Base-by-base conservation (phyloP, 1,139 yeast genomes). In the Candida tetrigidarum region DNA sequence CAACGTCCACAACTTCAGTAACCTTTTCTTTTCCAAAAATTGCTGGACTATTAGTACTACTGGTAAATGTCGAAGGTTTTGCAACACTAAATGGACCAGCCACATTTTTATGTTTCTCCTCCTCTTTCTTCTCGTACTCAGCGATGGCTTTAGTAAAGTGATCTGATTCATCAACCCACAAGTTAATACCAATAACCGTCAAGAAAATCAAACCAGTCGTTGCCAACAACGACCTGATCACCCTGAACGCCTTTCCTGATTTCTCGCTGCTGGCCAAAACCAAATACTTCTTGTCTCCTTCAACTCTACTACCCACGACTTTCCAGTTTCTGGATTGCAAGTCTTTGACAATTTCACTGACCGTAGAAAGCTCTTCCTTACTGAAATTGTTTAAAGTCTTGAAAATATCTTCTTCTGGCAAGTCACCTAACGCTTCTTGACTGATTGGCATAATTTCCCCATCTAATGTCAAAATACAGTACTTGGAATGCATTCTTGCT, bases 371-470 rank as follows among this genome's bases (percentile, higher is more conserved):
- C 18, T 72, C 76, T 0, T 46, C 43, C 39, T 64, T 61, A n/a
- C 58, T 51, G 42, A 82, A 63, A 29, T 63, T 66, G 22, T 69
- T 67, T 44, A 81, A 67, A 12, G 78, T 63, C 3, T 73, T 62
- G 40, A 79, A 71, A 48, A 80, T 62, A 52, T 80, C 84, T 34
- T 76, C 72, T 10, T 62, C 53, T 34, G 67, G 63, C 23, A 59
- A 53, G 12, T 58, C 47, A 9, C 76, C 73, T n/a, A 80, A 62
- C 43, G 78, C 71, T 46, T 72, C 68, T n/a, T 62, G 63, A 5
- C 66, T 63, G 1, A 71, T 58, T 2, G 65, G 59, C n/a, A 74
- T 61, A 11, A 63, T 58, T 36, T 72, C 66, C 1, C 80, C 81
- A 26, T 68, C 72, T 2, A 74, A 60, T 3, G 78, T 67, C 35